Evolutionary conservation across 306 rosid species (phyloP).

Genomic region (Fragaria ananassa): DNA sequence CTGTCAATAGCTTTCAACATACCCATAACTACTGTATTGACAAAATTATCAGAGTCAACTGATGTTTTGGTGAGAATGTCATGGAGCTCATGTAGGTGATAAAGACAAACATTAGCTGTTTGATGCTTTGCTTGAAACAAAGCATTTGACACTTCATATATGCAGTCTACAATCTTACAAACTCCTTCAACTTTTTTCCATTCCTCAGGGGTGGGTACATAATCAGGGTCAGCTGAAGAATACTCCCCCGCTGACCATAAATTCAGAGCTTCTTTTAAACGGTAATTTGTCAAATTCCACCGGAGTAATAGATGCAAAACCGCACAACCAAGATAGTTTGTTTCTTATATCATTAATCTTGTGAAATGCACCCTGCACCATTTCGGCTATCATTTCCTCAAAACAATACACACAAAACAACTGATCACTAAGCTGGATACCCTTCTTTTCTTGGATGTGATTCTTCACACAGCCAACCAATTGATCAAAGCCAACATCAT

Average conservation of each 20-base stretch:
- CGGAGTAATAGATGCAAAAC: not conserved
- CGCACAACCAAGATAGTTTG: not conserved
- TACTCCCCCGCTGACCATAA: conserved; percentile 8
- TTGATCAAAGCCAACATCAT: not conserved
- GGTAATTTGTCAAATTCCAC: not conserved
- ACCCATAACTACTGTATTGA: not conserved
- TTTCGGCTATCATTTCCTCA: not conserved
- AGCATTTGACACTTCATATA: conserved; percentile 12
- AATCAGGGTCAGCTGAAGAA: not conserved
- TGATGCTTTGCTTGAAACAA: conserved; percentile 4
- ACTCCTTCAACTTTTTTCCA: conserved; percentile 7
- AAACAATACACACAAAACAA: not conserved
- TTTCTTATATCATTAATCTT: not conserved
- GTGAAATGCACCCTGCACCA: conserved; percentile 4
- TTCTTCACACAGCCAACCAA: not conserved
- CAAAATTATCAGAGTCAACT: not conserved
- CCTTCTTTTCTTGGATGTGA: not conserved
- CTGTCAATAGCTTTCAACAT: conserved; percentile 4
- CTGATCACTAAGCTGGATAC: not conserved
- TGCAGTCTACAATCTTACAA: conserved; percentile 8
- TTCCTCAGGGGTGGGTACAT: conserved; percentile 4
- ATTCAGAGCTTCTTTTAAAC: not conserved
- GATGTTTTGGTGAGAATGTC: not conserved
- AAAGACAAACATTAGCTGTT: conserved; percentile 13
- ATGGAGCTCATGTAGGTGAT: not conserved